Evolutionary conservation across 306 rosid genomes (phyloP), one percentile per base, ranked within the genome.

Genomic region (Fragaria iinumae): DNA sequence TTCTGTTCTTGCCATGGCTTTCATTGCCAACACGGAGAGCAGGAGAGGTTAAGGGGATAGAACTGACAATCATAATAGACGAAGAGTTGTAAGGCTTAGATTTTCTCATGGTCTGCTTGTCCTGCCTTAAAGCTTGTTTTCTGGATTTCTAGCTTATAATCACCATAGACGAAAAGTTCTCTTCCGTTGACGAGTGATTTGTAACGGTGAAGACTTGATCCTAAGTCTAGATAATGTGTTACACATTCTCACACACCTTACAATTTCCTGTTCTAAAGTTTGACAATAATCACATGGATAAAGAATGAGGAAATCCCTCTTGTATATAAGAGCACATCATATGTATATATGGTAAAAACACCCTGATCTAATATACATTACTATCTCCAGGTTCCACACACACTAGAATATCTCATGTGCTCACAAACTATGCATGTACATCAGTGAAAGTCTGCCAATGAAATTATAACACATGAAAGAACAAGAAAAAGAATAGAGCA

Each of bases 381-480:
- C 36, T 16, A 34, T 78, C 70, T 36, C 59, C 69, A 69, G 39
- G 69, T 56, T 23, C 60, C 52, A 60, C 50, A 25, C 59, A 70
- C 17, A 32, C 47, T 44, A 29, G 47, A 43, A 45, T 5, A 27
- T 29, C 69, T 62, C 78, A 60, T 17, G 32, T 29, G 78, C 25
- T 47, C 52, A n/a, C 50, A 67, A 41, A n/a, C 56, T 74, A 74
- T 3, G 77, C 69, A 74, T 74, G 70, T 74, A 74, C 78, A 75
- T 47, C 60, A 63, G 78, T 32, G 34, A 44, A 63, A 63, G 21
- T 18, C 9, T 41, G 41, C 73, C 34, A 67, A 18, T 11, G 38
- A 44, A 27, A 73, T 29, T 47, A 65, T 38, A 45, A 77, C 47
- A 70, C 2, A 60, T 52, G 12, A 70, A 53, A 56, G 70, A 66